These are phyloP conservation scores for Phialemonium atrogriseum DNA, from an alignment of 2,329 filamentous ascomycete genomes.

Conservation along the genomic window DNA sequence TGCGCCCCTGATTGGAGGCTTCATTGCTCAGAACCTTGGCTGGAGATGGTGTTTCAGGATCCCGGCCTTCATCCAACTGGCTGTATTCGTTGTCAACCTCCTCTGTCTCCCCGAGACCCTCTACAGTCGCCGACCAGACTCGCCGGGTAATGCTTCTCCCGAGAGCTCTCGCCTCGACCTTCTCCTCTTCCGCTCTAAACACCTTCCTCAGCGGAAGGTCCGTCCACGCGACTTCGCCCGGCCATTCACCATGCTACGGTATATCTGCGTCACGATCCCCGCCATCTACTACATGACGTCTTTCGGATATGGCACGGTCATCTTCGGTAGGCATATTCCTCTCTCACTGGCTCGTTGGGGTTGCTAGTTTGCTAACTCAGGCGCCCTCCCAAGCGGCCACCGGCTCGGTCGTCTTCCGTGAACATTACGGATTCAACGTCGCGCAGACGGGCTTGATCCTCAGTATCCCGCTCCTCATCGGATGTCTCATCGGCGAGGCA, in stretches of 20 bases:
- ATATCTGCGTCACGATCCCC: slow-evolving; percentile 12
- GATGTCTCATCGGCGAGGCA: slow-evolving; percentile 17
- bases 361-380: too few species aligned
- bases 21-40: slow-evolving; percentile 16
- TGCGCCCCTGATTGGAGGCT: slow-evolving; percentile 17
- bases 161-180: slow-evolving; percentile 5
- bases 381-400: too few species aligned
- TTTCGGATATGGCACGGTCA: slow-evolving; percentile 16
- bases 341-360: too few species aligned
- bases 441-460: slow-evolving; percentile 16
- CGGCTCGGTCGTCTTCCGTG: slow-evolving; percentile 12
- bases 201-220: slow-evolving; percentile 4
- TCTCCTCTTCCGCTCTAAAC: slow-evolving; percentile 5
- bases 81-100: slow-evolving; percentile 12
- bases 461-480: slow-evolving; percentile 15
- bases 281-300: slow-evolving; percentile 15
- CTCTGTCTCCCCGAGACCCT: slow-evolving; percentile 19
- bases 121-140: slow-evolving; percentile 9
- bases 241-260: slow-evolving; percentile 15
- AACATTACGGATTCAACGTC: slow-evolving; percentile 15
- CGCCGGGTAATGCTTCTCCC: neutral
- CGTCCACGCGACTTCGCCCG: slow-evolving; percentile 9
- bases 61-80: slow-evolving; percentile 16
- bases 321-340: too few species aligned
- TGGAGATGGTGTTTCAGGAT: slow-evolving; percentile 18